Conservation (phyloP, 352 stramenopile genomes). For the Pythium oligandrum region DNA sequence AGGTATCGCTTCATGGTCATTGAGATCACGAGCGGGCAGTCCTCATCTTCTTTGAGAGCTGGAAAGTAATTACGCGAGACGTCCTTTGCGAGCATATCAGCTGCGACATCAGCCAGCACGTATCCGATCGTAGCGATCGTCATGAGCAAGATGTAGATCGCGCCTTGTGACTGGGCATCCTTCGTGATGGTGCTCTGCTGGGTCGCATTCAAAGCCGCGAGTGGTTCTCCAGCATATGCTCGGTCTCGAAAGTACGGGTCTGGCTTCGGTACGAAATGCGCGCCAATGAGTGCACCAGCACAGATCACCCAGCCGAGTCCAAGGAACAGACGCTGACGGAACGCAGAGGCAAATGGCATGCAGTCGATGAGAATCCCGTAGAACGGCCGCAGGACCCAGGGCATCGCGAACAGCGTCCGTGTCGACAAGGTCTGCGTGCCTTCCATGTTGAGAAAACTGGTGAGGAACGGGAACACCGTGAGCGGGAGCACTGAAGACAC, state of each 20-base stretch:
- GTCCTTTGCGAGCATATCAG: constrained; percentile 50
- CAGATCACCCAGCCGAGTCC: constrained; percentile 39
- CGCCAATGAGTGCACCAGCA: constrained; percentile 20
- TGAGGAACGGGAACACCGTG: constrained; percentile 60
- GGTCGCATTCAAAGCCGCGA: constrained; percentile 15
- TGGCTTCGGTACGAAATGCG: constrained; percentile 35
- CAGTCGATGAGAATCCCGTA: constrained; percentile 36
- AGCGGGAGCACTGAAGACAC: constrained; percentile 50
- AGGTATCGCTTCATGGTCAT: constrained; percentile 31
- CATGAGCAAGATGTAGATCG: constrained; percentile 61
- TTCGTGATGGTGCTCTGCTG: constrained; percentile 33
- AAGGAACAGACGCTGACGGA: constrained; percentile 27
- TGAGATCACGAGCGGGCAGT: constrained; percentile 25
- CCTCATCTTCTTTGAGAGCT: not conserved
- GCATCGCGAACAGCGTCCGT: constrained; percentile 38
- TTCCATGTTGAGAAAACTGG: constrained; percentile 66
- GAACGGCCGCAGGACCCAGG: constrained; percentile 48
- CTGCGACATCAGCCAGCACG: constrained; percentile 71
- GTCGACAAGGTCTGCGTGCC: constrained; percentile 53
- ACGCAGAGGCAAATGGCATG: constrained; percentile 18
- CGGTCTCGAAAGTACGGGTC: constrained; percentile 43
- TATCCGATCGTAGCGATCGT: constrained; percentile 65
- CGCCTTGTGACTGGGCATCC: constrained; percentile 33
- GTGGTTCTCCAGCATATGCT: constrained; percentile 18
- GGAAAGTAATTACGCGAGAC: constrained; percentile 21